These are phyloP conservation scores for Macrolepiota fuliginosa DNA, from an alignment of 768 basidiomycete species.

Conservation along the genomic window DNA sequence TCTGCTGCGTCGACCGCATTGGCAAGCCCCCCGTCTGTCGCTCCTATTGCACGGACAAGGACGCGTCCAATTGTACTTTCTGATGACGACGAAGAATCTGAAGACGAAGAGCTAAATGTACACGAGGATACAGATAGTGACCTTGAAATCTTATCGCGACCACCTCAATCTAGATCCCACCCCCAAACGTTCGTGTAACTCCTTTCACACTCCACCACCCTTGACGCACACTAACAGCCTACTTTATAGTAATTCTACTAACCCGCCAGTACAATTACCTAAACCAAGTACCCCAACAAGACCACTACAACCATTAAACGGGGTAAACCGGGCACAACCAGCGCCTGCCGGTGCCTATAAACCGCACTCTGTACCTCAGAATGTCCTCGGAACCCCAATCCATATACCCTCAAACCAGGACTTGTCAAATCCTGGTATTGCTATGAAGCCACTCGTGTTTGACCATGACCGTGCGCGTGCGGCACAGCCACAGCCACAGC, in stretches of 20 bases:
- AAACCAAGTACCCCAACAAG: slow-evolving; percentile 3
- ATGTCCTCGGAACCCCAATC: slow-evolving; percentile 24
- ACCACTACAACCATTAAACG: slow-evolving; percentile 6
- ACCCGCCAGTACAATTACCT: background rate
- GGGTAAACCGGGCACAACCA: background rate
- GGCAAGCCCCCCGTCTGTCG: slow-evolving; percentile 14
- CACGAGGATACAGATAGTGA: slow-evolving; percentile 4
- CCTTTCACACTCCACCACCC: background rate
- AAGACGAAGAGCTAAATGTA: slow-evolving; percentile 12
- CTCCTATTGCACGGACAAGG: slow-evolving; percentile 6
- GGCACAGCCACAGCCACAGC: background rate
- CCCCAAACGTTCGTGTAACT: slow-evolving; percentile 6
- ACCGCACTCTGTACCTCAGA: slow-evolving; percentile 14
- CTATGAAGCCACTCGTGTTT: slow-evolving; percentile 12
- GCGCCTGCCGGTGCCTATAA: slow-evolving; percentile 8
- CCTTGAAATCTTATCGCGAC: slow-evolving; percentile 13
- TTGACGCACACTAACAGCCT: background rate
- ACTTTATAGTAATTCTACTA: background rate
- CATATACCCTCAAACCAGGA: slow-evolving; percentile 34
- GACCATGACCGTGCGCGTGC: slow-evolving; percentile 8
- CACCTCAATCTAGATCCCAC: slow-evolving; percentile 8
- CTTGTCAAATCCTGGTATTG: background rate
- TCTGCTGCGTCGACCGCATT: slow-evolving; percentile 25
- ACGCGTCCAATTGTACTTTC: slow-evolving; percentile 30
- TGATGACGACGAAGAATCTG: slow-evolving; percentile 33